Base-by-base conservation (phyloP, 441 rosid genomes). In the Corymbia calophylla region DNA sequence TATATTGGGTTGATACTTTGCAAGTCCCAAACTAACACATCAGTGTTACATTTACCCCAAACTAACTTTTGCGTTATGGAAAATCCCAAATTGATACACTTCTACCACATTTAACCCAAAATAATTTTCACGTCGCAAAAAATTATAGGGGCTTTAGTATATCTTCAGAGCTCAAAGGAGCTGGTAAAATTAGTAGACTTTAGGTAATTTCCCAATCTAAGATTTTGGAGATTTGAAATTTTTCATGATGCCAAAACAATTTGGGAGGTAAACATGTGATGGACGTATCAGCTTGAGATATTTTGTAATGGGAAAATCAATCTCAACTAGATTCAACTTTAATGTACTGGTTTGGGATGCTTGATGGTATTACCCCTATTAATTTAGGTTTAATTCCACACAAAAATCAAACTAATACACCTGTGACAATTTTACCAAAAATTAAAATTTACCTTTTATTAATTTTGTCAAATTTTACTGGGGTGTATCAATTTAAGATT, bases 401-500 rank as follows among this genome's bases (percentile, higher is more conserved):
- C 23, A 27, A 29, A 64, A 6, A n/a, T 58, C 27, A 25, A 58
- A 58, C 1, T 58, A 12, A 3, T 58, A 58, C 1, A 12, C 7
- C 1, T 10, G 3, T 9, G 3, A 25, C 5, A 58, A 25, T 25
- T 58, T 58, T 11, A 58, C 1, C n/a, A 1, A 3, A 58, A 25
- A 55, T 55, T 19, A 55, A 58, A 58, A 58, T 25, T 58, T 25
- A 58, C 10, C 3, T 2, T 25, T 27, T 5, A 10, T 58, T 25
- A 58, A 0, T 25, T 25, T 10, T 2, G 2, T 58, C 23, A 5
- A 23, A 4, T 56, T 58, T 58, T 58, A 58, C 6, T 9, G 7
- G 4, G 0, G 1, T 60, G 5, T 29, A 29, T 0, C 8, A 29
- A 5, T 60, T 29, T 29, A 0, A 0, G 0, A 12, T 60, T 53